These are phyloP conservation scores for Hyaloscypha bicolor DNA, from an alignment of 495 filamentous ascomycete species.

Conservation along the genomic window DNA sequence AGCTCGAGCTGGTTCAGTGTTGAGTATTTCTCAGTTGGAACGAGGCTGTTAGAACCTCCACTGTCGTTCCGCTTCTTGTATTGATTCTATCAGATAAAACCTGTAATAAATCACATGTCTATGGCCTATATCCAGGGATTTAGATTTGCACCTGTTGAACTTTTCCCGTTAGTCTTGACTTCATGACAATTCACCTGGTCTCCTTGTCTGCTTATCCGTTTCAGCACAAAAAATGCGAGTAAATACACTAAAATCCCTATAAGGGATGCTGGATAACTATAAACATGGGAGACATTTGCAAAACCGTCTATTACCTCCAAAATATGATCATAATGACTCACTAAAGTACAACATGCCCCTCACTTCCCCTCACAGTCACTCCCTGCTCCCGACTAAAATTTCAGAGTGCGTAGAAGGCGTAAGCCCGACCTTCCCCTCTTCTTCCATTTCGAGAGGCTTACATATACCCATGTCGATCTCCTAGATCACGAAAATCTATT, in stretches of 20 bases:
- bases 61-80: slow-evolving; percentile 28
- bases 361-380: background rate
- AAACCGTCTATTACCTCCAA: background rate
- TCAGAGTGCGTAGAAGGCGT: background rate
- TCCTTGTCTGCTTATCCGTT: background rate
- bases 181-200: background rate
- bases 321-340: background rate
- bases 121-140: background rate
- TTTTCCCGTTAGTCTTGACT: background rate
- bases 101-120: slow-evolving; percentile 13
- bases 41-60: background rate
- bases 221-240: background rate
- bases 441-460: background rate
- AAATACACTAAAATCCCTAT: background rate
- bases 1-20: background rate
- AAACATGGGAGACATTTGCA: background rate
- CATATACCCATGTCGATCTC: background rate
- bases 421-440: background rate
- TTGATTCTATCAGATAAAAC: slow-evolving; percentile 17
- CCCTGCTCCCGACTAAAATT: background rate
- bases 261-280: background rate
- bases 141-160: background rate
- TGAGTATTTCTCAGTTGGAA: slow-evolving; percentile 1
- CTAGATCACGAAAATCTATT: background rate
- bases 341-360: background rate